Percentiles rank a stretch among this genome's conserved stretches.
phyloP scores from a whole-genome alignment of 1,139 yeast genomes.

The Debaryomyces udenii region DNA sequence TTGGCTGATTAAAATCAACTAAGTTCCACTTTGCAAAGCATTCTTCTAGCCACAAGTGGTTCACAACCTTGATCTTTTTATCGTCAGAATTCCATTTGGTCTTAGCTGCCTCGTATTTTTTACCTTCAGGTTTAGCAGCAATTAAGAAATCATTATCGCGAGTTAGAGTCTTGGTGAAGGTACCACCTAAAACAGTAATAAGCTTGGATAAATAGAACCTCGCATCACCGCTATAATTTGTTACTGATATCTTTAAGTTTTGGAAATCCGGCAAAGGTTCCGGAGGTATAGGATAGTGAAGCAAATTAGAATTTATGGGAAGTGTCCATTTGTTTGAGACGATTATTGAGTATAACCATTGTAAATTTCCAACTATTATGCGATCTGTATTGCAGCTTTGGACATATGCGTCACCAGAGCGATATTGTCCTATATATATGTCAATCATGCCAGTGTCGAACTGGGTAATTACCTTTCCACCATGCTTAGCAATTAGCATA shows the following conservation, averaged over 20 bases:
- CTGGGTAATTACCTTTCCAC: conserved; percentile 29
- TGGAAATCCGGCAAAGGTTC: conserved; percentile 55
- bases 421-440: conserved; percentile 66
- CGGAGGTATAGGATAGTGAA: conserved; percentile 73
- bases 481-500: conserved; percentile 33
- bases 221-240: conserved; percentile 87
- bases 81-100: conserved; percentile 51
- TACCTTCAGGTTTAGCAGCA: conserved; percentile 69
- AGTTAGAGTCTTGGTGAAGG: conserved; percentile 70
- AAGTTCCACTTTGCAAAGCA: conserved; percentile 63
- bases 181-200: conserved; percentile 74
- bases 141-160: conserved; percentile 72
- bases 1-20: conserved; percentile 45
- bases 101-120: conserved; percentile 72
- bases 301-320: conserved; percentile 57
- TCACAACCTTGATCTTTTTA: conserved; percentile 57
- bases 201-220: conserved; percentile 68
- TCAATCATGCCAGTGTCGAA: conserved; percentile 39
- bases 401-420: conserved; percentile 56
- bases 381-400: conserved; percentile 27
- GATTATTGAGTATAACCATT: conserved; percentile 75
- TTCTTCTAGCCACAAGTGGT: conserved; percentile 92
- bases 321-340: conserved; percentile 56
- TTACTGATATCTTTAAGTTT: conserved; percentile 60
- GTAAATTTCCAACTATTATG: conserved; percentile 62